Evolutionary conservation across 306 rosid species (phyloP).

Genomic region (Corylus americana): DNA sequence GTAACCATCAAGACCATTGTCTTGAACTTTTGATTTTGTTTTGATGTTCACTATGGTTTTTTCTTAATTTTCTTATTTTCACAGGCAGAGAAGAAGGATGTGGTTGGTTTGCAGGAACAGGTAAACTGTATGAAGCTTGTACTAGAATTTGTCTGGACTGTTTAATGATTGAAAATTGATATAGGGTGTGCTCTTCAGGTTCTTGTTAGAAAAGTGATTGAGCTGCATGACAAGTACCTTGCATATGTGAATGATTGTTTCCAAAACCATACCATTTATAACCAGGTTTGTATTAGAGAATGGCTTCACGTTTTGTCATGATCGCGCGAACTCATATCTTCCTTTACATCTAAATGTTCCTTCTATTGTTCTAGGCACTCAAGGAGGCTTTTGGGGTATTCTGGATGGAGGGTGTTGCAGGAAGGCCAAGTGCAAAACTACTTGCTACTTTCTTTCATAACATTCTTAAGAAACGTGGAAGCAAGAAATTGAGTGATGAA

Average conservation of each 20-base stretch:
- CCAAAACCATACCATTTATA: conserved; percentile 72
- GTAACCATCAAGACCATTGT: neutral
- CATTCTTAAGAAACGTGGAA: conserved; percentile 79
- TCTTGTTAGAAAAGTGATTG: conserved; percentile 57
- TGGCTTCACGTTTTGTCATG: conserved; percentile 13
- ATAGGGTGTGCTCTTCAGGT: conserved; percentile 41
- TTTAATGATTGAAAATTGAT: conserved; percentile 29
- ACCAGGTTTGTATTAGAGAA: conserved; percentile 38
- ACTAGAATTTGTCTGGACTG: conserved; percentile 1
- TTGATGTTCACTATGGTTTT: conserved; percentile 27
- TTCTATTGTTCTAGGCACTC: conserved; percentile 59
- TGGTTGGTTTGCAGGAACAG: conserved; percentile 63
- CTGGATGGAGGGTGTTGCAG: conserved; percentile 71
- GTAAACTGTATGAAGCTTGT: conserved; percentile 27
- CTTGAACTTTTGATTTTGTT: conserved; percentile 20
- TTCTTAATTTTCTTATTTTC: conserved; percentile 19
- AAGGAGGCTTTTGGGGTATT: conserved; percentile 82
- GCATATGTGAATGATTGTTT: conserved; percentile 77
- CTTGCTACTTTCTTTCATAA: conserved; percentile 76
- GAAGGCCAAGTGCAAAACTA: conserved; percentile 75
- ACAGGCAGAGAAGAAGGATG: conserved; percentile 87
- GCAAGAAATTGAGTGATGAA: conserved; percentile 81
- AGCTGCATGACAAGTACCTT: conserved; percentile 55
- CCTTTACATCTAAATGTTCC: conserved; percentile 24
- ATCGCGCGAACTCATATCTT: neutral